phyloP scores from a whole-genome alignment of 2,329 filamentous ascomycete genomes.

The Botryotinia convoluta region DNA sequence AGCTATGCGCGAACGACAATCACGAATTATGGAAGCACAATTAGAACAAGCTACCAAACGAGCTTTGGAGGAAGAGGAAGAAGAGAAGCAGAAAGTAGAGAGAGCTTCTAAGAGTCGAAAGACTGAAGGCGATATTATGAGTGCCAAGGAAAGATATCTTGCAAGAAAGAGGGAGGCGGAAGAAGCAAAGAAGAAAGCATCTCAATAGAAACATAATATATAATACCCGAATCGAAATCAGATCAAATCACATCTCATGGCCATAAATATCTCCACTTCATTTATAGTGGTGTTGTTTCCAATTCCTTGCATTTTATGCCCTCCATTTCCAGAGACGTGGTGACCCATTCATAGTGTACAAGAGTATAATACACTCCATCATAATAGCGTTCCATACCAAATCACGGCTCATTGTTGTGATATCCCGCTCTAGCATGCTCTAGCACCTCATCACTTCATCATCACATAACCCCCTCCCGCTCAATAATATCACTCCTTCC shows the following conservation, averaged over 20 bases:
- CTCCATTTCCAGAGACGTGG: background rate
- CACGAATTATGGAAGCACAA: constrained; percentile 75
- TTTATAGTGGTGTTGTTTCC: constrained; percentile 9
- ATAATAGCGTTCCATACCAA: background rate
- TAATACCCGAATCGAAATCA: background rate
- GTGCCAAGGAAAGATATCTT: constrained; percentile 76
- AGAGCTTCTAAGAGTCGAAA: constrained; percentile 72
- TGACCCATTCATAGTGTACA: constrained; percentile 15
- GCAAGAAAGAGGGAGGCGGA: constrained; percentile 73
- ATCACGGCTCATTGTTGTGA: background rate
- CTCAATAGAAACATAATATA: background rate
- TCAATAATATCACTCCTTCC: background rate
- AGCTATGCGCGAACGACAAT: constrained; percentile 72
- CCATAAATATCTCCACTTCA: background rate
- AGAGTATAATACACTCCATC: constrained; percentile 16
- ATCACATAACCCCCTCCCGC: background rate
- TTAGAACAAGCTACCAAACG: constrained; percentile 71
- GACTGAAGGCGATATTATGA: constrained; percentile 71
- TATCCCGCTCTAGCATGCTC: background rate
- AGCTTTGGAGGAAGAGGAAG: constrained; percentile 66
- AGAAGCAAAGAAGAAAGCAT: constrained; percentile 57
- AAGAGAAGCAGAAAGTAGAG: constrained; percentile 60
- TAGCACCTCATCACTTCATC: background rate
- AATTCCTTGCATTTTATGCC: background rate
- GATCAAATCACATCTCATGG: background rate